Evolutionary conservation across 2,329 filamentous ascomycete genomes (phyloP).

Genomic region (Trichoderma endophyticum): DNA sequence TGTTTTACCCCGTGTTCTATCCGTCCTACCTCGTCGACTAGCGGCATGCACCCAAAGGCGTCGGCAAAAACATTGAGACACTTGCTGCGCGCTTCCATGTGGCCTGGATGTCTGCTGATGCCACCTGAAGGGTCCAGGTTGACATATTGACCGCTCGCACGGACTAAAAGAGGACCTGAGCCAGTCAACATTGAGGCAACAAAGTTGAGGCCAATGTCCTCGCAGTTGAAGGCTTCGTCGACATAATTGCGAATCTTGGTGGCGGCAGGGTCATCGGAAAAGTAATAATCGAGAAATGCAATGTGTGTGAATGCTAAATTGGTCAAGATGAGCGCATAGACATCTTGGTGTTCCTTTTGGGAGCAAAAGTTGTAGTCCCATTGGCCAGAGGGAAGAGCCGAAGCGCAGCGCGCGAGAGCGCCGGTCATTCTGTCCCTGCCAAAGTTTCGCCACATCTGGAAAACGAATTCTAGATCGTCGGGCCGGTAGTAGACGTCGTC

Average conservation of each 20-base stretch:
- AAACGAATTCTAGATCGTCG: constrained; percentile 39
- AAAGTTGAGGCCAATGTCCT: constrained; percentile 41
- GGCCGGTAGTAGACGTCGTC: constrained; percentile 41
- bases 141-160: constrained; percentile 31
- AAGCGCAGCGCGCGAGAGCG: constrained; percentile 36
- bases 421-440: constrained; percentile 35
- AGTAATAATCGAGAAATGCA: constrained; percentile 39
- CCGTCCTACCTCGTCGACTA: constrained; percentile 33
- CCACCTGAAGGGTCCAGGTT: constrained; percentile 33
- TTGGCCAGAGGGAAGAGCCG: constrained; percentile 26
- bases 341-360: constrained; percentile 25
- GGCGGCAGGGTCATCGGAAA: constrained; percentile 30
- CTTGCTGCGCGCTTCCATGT: constrained; percentile 34
- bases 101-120: constrained; percentile 34
- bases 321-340: constrained; percentile 38
- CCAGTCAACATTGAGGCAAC: constrained; percentile 34
- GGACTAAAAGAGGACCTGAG: constrained; percentile 35
- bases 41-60: constrained; percentile 34
- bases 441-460: constrained; percentile 40
- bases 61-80: constrained; percentile 37
- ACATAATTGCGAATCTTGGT: constrained; percentile 36
- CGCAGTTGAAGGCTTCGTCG: constrained; percentile 40
- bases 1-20: constrained; percentile 31
- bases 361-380: constrained; percentile 36
- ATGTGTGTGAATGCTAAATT: constrained; percentile 39